Conservation (phyloP, 176 grass and related monocot genomes). For the Eleusine indica region DNA sequence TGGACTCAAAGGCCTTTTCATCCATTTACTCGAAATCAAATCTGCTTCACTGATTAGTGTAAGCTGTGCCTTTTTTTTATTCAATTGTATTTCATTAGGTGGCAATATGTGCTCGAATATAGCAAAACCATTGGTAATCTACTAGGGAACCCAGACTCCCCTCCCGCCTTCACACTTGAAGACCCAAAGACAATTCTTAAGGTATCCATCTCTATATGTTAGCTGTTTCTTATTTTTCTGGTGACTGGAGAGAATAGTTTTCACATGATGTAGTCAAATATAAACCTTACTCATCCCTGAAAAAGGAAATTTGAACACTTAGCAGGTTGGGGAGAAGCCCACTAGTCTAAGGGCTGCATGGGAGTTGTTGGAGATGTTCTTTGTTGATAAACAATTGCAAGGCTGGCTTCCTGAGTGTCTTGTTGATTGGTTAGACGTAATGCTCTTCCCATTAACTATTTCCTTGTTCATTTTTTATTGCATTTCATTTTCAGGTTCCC, state of each 20-base stretch:
- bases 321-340: constrained; percentile 60
- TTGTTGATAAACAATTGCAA: constrained; percentile 80
- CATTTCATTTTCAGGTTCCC: background rate
- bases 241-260: background rate
- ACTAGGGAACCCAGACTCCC: constrained; percentile 51
- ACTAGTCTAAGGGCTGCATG: constrained; percentile 85
- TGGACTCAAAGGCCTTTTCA: background rate
- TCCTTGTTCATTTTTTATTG: constrained; percentile 26
- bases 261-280: constrained; percentile 17
- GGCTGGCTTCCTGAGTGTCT: constrained; percentile 93
- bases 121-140: constrained; percentile 74
- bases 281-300: constrained; percentile 7
- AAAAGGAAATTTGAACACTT: constrained; percentile 30
- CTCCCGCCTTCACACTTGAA: constrained; percentile 52
- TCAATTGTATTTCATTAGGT: constrained; percentile 48
- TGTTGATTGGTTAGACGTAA: constrained; percentile 99
- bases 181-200: constrained; percentile 74
- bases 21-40: background rate
- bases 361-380: constrained; percentile 98
- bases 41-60: background rate
- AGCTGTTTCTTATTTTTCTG: constrained; percentile 21
- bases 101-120: constrained; percentile 90
- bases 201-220: constrained; percentile 43
- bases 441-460: constrained; percentile 47
- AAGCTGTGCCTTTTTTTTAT: constrained; percentile 8